Evolutionary conservation across 495 filamentous ascomycete genomes (phyloP).

Genomic region (Bombardia bombarda): DNA sequence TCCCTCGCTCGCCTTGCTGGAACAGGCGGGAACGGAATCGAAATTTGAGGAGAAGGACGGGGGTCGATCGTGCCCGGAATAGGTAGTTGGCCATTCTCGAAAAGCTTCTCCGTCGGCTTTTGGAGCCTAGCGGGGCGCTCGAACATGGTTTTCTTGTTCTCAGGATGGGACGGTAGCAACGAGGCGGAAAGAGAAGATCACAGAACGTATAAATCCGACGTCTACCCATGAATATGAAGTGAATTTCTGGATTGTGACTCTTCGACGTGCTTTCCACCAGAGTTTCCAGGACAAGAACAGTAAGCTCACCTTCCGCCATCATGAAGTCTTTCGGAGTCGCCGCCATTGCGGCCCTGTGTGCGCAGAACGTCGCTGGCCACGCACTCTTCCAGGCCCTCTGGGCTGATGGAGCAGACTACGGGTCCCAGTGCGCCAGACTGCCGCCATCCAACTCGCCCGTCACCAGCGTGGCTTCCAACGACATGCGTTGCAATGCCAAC

Average conservation of each 20-base stretch:
- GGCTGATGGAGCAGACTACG: slow-evolving; percentile 40
- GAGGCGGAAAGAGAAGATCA: background rate
- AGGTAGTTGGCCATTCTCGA: too few species aligned
- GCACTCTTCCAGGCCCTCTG: slow-evolving; percentile 46
- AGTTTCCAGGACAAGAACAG: background rate
- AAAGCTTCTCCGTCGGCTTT: too few species aligned
- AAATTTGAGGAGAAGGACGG: too few species aligned
- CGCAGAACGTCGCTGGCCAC: slow-evolving; percentile 33
- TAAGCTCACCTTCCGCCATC: background rate
- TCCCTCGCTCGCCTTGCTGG: too few species aligned
- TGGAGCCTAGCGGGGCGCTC: too few species aligned
- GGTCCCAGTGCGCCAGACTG: slow-evolving; percentile 30
- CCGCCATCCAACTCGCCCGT: slow-evolving; percentile 40
- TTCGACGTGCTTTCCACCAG: background rate
- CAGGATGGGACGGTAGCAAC: background rate
- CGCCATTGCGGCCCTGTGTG: slow-evolving; percentile 22
- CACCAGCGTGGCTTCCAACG: slow-evolving; percentile 28
- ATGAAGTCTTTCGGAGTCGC: slow-evolving; percentile 35
- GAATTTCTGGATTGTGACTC: background rate
- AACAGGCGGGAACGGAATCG: too few species aligned
- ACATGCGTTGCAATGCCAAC: slow-evolving; percentile 34
- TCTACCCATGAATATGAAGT: background rate
- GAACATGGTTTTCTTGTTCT: background rate
- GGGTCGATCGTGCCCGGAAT: too few species aligned
- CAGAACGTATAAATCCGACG: background rate